Evolutionary conservation across 352 stramenopile species (phyloP).

Genomic region (Phytophthora tentaculata): DNA sequence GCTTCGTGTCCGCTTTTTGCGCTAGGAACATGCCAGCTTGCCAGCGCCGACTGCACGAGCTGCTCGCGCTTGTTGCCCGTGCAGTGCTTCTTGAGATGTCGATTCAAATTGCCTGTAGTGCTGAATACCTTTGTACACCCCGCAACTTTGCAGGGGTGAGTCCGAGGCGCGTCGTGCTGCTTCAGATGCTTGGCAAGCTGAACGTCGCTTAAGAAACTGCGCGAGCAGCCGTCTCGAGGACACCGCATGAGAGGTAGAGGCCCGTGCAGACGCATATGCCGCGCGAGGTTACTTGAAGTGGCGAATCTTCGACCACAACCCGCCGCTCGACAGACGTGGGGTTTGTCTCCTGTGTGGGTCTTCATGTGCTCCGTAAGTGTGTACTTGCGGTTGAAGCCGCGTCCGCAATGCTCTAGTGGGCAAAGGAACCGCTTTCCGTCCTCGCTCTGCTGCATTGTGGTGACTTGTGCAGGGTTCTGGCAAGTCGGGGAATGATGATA

Average conservation of each 20-base stretch:
- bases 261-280: slow-evolving; percentile 60
- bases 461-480: slow-evolving; percentile 10
- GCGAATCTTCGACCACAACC: slow-evolving; percentile 57
- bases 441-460: slow-evolving; percentile 15
- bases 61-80: slow-evolving; percentile 20
- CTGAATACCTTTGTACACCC: slow-evolving; percentile 66
- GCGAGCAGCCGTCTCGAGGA: slow-evolving; percentile 32
- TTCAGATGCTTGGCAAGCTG: slow-evolving; percentile 56
- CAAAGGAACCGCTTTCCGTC: slow-evolving; percentile 35
- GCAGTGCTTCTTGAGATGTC: slow-evolving; percentile 48
- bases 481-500: slow-evolving; percentile 26
- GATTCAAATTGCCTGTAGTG: slow-evolving; percentile 65
- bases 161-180: slow-evolving; percentile 43
- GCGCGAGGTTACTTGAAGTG: slow-evolving; percentile 65
- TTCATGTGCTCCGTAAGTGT: slow-evolving; percentile 68
- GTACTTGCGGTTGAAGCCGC: slow-evolving; percentile 58
- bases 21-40: slow-evolving; percentile 8
- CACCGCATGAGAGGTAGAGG: slow-evolving; percentile 43
- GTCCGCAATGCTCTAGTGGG: slow-evolving; percentile 26
- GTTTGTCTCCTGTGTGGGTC: slow-evolving; percentile 64
- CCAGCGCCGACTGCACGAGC: slow-evolving; percentile 14
- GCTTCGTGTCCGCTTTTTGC: slow-evolving; percentile 20
- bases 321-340: slow-evolving; percentile 44
- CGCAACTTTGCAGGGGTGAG: slow-evolving; percentile 26
- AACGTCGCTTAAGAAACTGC: slow-evolving; percentile 46